phyloP scores from a whole-genome alignment of 768 basidiomycete species.

The Leccinum subgranulosum region DNA sequence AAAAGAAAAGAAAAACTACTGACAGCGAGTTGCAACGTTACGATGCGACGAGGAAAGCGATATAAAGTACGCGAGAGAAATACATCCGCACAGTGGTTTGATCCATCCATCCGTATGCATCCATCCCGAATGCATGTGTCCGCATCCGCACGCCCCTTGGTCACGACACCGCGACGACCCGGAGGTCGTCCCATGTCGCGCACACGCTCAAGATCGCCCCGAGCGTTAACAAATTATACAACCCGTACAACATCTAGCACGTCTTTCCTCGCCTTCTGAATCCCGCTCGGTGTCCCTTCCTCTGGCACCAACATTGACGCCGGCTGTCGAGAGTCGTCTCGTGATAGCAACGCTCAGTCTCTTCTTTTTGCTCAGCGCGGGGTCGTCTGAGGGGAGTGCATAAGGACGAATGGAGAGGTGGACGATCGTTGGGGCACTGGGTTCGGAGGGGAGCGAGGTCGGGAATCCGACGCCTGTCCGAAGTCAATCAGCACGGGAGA shows the following conservation, averaged over 20 bases:
- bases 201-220: neutral
- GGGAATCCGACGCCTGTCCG: conserved; percentile 32
- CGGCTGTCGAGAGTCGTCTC: conserved; percentile 19
- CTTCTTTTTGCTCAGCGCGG: conserved; percentile 56
- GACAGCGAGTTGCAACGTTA: conserved; percentile 1
- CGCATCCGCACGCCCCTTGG: neutral
- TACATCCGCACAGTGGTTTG: neutral
- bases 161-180: neutral
- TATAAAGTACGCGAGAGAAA: neutral
- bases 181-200: neutral
- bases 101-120: conserved; percentile 1
- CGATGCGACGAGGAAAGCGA: neutral
- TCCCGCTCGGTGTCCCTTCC: conserved; percentile 1
- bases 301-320: neutral
- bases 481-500: conserved; percentile 7
- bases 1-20: neutral
- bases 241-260: conserved; percentile 35
- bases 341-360: conserved; percentile 28
- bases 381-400: conserved; percentile 47
- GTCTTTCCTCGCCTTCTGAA: conserved; percentile 15
- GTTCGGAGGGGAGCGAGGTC: conserved; percentile 26
- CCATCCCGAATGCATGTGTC: neutral
- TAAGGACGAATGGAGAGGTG: conserved; percentile 71
- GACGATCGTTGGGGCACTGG: conserved; percentile 52
- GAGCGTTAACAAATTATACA: conserved; percentile 38